These are phyloP conservation scores for Macadamia integrifolia DNA, from an alignment of 164 flowering plant species.

Conservation along the genomic window DNA sequence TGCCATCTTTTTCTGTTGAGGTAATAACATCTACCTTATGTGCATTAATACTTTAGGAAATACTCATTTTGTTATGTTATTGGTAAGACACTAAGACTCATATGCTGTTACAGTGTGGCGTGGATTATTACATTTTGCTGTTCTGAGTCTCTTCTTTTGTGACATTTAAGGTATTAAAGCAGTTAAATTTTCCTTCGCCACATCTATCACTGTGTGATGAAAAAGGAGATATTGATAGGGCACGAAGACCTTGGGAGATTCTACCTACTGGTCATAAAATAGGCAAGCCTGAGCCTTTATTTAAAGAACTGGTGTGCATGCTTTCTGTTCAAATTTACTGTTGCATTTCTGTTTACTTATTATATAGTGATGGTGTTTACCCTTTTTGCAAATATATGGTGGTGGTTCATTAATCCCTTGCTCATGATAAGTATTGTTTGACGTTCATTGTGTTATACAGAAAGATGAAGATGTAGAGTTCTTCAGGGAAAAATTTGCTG, in stretches of 20 bases:
- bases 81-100: neutral
- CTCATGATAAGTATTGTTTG: neutral
- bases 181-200: constrained; percentile 62
- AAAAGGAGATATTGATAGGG: constrained; percentile 52
- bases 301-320: constrained; percentile 67
- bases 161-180: constrained; percentile 65
- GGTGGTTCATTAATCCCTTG: neutral
- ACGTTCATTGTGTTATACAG: constrained; percentile 27
- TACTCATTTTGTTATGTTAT: neutral
- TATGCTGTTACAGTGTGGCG: neutral
- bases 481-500: constrained; percentile 66
- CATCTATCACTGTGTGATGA: constrained; percentile 57
- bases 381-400: neutral
- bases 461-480: constrained; percentile 64
- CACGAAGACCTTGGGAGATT: constrained; percentile 75
- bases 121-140: neutral
- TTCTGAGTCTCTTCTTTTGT: constrained; percentile 1
- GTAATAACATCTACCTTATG: constrained; percentile 25
- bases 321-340: neutral
- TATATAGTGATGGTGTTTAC: neutral
- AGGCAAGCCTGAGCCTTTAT: constrained; percentile 75
- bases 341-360: neutral
- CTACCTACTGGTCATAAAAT: constrained; percentile 71
- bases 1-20: constrained; percentile 88
- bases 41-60: neutral